Evolutionary conservation across 192 early-diverging fungal genomes (phyloP).

Genomic region (Coemansia sp.): DNA sequence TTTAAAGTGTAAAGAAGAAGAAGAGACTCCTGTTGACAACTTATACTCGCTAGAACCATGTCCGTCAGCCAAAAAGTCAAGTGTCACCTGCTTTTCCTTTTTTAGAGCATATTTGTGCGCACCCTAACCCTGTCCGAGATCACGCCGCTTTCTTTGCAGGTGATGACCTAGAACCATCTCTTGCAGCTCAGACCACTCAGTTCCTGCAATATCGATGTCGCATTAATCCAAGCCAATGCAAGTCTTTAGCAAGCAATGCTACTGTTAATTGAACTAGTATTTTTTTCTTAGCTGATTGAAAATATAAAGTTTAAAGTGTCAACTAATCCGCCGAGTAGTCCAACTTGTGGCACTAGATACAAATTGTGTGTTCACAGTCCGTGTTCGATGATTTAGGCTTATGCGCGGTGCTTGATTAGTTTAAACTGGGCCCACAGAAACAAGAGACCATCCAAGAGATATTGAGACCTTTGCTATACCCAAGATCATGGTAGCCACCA

Average conservation of each 20-base stretch:
- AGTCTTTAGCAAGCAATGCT: not conserved
- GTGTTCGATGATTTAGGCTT: not conserved
- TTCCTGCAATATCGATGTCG: not conserved
- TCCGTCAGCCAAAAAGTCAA: not conserved
- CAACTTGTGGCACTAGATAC: too few species aligned
- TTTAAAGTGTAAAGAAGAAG: not conserved
- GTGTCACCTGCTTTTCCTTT: constrained; percentile 3
- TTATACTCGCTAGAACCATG: not conserved
- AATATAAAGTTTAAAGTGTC: too few species aligned
- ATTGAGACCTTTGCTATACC: not conserved
- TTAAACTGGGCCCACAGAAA: not conserved
- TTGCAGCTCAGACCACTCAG: constrained; percentile 1
- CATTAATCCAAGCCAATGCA: not conserved
- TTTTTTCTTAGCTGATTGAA: too few species aligned
- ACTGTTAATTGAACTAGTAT: not conserved
- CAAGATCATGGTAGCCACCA: not conserved
- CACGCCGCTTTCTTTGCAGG: not conserved
- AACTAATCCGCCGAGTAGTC: too few species aligned
- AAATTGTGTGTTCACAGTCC: too few species aligned
- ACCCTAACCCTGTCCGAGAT: constrained; percentile 3
- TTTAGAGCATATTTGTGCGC: not conserved
- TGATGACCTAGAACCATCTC: not conserved
- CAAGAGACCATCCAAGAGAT: not conserved
- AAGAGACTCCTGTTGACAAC: not conserved
- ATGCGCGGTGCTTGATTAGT: not conserved